Base-by-base conservation (phyloP, 768 basidiomycete genomes). In the Dacryopinax primogenitus region DNA sequence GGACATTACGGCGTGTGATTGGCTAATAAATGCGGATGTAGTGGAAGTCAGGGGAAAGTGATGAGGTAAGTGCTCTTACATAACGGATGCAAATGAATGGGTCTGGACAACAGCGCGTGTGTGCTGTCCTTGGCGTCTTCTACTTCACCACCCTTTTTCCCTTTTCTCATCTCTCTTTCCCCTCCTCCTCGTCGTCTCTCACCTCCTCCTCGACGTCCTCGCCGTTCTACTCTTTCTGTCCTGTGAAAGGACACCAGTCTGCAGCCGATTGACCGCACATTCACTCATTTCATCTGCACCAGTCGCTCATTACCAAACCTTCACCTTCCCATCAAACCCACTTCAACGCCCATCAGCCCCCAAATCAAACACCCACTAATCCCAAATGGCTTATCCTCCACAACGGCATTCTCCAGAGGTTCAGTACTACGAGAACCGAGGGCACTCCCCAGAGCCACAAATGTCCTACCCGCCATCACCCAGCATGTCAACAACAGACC, bases 221-320 rank as follows among this genome's bases (percentile, higher is more conserved):
- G n/a, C n/a, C n/a, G n/a, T 26, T 11, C 32, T 30, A 28, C 51
- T 11, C 51, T 28, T 32, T 32, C 51, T 32, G 15, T 32, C 51
- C 51, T 58, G 13, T 28, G 51, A 58, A 58, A 32, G 51, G 30
- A 58, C 12, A 3, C 30, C 51, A 21, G 7, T 7, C 51, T 32
- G 26, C 51, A 58, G 51, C 32, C 51, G 51, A 58, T 58, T 58
- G 51, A 58, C 51, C 51, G 51, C 51, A 13, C 26, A 30, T 58
- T 18, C 51, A 58, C 30, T 58, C 51, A 2, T 58, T 58, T 7
- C 51, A 6, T 4, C 4, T 13, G 26, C 3, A 58, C 51, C 51
- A 11, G 51, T 30, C 51, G 30, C 51, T 58, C 51, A 30, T 58
- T 58, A 58, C 51, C 21, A 11, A 39, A 39, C 18, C 13, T 30